Evolutionary conservation across 176 grass and related monocot genomes (phyloP), one percentile per base, ranked within the genome.

Genomic region (Leersia perrieri): DNA sequence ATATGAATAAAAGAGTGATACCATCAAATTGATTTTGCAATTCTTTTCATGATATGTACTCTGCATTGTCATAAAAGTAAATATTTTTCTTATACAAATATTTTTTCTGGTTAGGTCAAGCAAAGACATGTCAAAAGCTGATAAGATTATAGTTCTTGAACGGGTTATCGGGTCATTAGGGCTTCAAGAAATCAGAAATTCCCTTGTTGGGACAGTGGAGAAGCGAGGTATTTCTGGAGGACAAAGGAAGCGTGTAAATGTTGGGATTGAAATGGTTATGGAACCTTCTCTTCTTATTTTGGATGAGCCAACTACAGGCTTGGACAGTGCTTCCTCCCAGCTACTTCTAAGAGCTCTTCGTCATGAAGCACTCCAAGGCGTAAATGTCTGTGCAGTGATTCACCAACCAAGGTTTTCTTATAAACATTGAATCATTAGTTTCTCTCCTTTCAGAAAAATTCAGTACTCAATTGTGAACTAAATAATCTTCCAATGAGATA

Each of bases 261-360:
- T 96, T 64, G 93, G 93, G 30, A 83, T 92, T 77, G 93, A 96
- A 86, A 88, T 96, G 93, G 93, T 92, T 39, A 96, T 96, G 81
- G 93, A 96, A 75, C 93, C 93, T 72, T 92, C 90, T 83, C 81
- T 93, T 75, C 86, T 96, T 83, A 92, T 96, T 83, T 81, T 96
- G 32, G 93, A 96, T 74, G 93, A 96, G 81, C 93, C 93, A 64
- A 96, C 93, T 60, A 92, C 93, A 33, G 93, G 93, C 25, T 86
- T 96, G 71, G 93, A 96, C 63, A 96, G 93, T 88, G 91, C 93
- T 77, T 92, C 93, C 22, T 96, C 93, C 81, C 88, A 86, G 70
- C 83, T 86, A 75, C 85, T 96, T 80, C 45, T 96, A 51, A 90
- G 79, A 77, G 90, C 93, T 84, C 90, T 96, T 85, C 81, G 87